These are phyloP conservation scores for Lasiosphaeria hispida DNA, from an alignment of 495 filamentous ascomycete species.

Conservation along the genomic window DNA sequence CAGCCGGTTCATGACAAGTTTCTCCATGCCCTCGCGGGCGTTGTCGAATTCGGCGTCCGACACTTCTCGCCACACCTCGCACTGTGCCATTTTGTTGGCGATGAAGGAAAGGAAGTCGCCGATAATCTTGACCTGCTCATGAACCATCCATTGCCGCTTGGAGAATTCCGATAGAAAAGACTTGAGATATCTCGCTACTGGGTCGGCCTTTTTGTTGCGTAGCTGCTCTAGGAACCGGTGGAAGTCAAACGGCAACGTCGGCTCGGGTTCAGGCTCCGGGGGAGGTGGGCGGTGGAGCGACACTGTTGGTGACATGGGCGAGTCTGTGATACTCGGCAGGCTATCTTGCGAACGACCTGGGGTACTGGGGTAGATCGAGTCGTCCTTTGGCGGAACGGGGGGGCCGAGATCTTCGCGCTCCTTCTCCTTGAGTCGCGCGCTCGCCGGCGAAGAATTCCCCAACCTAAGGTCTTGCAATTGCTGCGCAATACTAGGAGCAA, in stretches of 20 bases:
- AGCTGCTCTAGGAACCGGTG: conserved; percentile 95
- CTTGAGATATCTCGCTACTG: conserved; percentile 90
- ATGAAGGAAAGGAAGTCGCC: conserved; percentile 97
- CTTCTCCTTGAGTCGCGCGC: conserved; percentile 37
- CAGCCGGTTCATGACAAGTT: conserved; percentile 97
- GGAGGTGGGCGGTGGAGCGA: conserved; percentile 67
- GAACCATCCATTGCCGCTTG: conserved; percentile 99
- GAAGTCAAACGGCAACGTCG: conserved; percentile 92
- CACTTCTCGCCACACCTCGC: conserved; percentile 94
- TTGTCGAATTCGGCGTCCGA: conserved; percentile 98
- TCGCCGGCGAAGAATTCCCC: conserved; percentile 38
- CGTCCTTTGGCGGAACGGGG: conserved; percentile 52
- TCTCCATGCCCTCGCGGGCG: conserved; percentile 98
- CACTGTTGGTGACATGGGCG: conserved; percentile 49
- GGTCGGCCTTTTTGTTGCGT: conserved; percentile 91
- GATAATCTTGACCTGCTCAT: conserved; percentile 98
- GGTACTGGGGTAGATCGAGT: conserved; percentile 31
- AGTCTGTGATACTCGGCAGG: conserved; percentile 29
- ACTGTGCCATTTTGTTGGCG: conserved; percentile 96
- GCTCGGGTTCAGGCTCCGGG: conserved; percentile 85
- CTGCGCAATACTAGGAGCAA: conserved; percentile 46
- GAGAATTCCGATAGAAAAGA: conserved; percentile 94
- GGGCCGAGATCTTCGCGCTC: conserved; percentile 46
- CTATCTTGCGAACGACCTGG: conserved; percentile 36
- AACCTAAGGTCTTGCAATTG: conserved; percentile 46